A percentile compares a stretch with the other conserved stretches of the same genome.
These are phyloP conservation scores for Bathelium albidoporum DNA, from an alignment of 495 filamentous ascomycete genomes.

Conservation along the genomic window DNA sequence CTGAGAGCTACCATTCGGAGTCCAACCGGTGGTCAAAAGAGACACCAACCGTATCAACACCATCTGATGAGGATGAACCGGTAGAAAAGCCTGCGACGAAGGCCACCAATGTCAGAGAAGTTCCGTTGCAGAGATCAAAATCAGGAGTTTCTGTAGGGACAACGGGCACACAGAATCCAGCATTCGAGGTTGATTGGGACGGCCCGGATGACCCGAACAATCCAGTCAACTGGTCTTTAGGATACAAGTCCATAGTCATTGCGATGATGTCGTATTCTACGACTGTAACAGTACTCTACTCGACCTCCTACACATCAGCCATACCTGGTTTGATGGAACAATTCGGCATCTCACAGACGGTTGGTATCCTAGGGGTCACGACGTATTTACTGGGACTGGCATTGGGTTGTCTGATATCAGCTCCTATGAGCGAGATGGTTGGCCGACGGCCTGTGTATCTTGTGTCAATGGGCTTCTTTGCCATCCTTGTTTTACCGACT, in stretches of 20 bases:
- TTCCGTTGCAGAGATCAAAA: neutral
- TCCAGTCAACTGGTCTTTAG: slow-evolving; percentile 64
- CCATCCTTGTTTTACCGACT: slow-evolving; percentile 59
- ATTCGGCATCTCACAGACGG: slow-evolving; percentile 47
- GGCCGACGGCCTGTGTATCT: slow-evolving; percentile 68
- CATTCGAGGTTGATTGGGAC: slow-evolving; percentile 68
- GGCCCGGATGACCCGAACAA: slow-evolving; percentile 54
- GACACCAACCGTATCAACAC: neutral
- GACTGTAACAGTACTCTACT: slow-evolving; percentile 71
- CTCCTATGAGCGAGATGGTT: slow-evolving; percentile 68
- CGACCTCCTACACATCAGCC: slow-evolving; percentile 68
- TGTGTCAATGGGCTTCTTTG: slow-evolving; percentile 49
- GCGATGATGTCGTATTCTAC: slow-evolving; percentile 60
- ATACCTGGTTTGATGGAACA: slow-evolving; percentile 55
- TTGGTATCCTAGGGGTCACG: slow-evolving; percentile 67
- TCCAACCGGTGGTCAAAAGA: neutral
- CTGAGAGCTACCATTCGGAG: neutral
- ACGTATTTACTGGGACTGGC: slow-evolving; percentile 70
- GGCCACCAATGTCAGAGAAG: neutral
- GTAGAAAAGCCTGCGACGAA: neutral
- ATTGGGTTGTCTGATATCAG: slow-evolving; percentile 59
- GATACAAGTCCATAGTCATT: slow-evolving; percentile 55
- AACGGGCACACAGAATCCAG: slow-evolving; percentile 48
- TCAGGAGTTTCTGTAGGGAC: slow-evolving; percentile 27
- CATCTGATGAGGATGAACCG: neutral